Percentiles rank a stretch among this genome's conserved stretches.
Evolutionary conservation across 2,329 filamentous ascomycete genomes (phyloP).

Genomic region (Ophiostoma ulmi): DNA sequence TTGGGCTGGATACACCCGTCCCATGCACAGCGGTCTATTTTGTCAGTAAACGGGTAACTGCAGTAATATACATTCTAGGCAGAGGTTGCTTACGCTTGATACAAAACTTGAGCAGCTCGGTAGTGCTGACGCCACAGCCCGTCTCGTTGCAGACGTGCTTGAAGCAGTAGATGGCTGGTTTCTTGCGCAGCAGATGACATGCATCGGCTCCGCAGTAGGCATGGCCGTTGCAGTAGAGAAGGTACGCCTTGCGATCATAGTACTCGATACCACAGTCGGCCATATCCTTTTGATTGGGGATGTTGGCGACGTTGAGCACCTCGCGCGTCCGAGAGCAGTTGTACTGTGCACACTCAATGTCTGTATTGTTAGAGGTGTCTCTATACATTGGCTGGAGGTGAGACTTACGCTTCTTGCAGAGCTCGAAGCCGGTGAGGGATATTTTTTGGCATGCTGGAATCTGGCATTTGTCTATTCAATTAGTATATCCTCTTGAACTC

Average conservation of each 20-base stretch:
- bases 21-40: slow-evolving; percentile 20
- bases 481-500: background rate
- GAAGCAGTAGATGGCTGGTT: slow-evolving; percentile 19
- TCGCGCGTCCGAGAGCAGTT: slow-evolving; percentile 14
- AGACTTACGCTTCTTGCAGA: slow-evolving; percentile 25
- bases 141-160: slow-evolving; percentile 25
- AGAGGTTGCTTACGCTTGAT: slow-evolving; percentile 5
- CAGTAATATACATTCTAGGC: too few species aligned
- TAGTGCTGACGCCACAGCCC: slow-evolving; percentile 17
- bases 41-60: background rate
- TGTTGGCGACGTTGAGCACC: background rate
- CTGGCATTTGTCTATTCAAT: slow-evolving; percentile 16
- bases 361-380: slow-evolving; percentile 3
- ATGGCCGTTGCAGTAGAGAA: slow-evolving; percentile 22
- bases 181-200: slow-evolving; percentile 19
- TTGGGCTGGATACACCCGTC: slow-evolving; percentile 18
- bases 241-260: slow-evolving; percentile 20
- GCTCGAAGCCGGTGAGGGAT: slow-evolving; percentile 1
- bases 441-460: slow-evolving; percentile 14
- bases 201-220: slow-evolving; percentile 5
- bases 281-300: slow-evolving; percentile 15
- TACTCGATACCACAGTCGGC: slow-evolving; percentile 20
- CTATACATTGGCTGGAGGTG: background rate
- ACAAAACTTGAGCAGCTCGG: slow-evolving; percentile 20
- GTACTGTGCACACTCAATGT: slow-evolving; percentile 19